These are phyloP conservation scores for Primulina huaijiensis DNA, from an alignment of 257 asterid genomes.

Conservation along the genomic window DNA sequence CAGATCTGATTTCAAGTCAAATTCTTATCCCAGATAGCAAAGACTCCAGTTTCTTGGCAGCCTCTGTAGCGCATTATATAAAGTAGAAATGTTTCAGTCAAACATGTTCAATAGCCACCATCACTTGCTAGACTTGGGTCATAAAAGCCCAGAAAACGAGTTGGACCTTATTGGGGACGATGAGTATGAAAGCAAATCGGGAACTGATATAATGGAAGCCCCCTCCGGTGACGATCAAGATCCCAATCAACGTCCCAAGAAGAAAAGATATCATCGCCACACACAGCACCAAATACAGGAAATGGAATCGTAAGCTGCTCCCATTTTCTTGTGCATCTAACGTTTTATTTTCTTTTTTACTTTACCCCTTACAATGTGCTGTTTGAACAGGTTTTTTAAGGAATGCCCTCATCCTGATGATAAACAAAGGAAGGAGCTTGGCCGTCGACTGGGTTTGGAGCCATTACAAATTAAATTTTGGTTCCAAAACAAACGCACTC, in stretches of 20 bases:
- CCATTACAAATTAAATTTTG: constrained; percentile 60
- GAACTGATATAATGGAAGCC: constrained; percentile 61
- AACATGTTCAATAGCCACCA: constrained; percentile 63
- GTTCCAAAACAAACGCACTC: constrained; percentile 67
- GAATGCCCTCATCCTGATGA: constrained; percentile 69
- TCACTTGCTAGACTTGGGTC: constrained; percentile 55
- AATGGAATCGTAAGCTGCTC: constrained; percentile 60
- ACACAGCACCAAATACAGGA: constrained; percentile 74
- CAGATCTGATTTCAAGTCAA: constrained; percentile 4
- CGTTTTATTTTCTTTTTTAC: neutral
- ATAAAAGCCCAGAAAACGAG: constrained; percentile 52
- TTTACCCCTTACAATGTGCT: neutral
- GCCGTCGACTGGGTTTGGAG: constrained; percentile 44
- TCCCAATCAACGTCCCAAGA: constrained; percentile 60
- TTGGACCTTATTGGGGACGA: constrained; percentile 59
- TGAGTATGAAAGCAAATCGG: constrained; percentile 64
- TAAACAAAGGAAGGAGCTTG: constrained; percentile 62
- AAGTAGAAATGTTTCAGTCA: constrained; percentile 57
- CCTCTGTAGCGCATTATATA: too few species aligned
- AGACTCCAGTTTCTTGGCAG: neutral
- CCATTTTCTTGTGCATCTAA: neutral
- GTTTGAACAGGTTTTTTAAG: constrained; percentile 43
- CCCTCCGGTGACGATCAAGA: constrained; percentile 74
- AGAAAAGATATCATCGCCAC: constrained; percentile 79
- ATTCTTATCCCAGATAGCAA: constrained; percentile 12